Conservation (phyloP, 768 basidiomycete species). For the Neoboletus subvelutipes region DNA sequence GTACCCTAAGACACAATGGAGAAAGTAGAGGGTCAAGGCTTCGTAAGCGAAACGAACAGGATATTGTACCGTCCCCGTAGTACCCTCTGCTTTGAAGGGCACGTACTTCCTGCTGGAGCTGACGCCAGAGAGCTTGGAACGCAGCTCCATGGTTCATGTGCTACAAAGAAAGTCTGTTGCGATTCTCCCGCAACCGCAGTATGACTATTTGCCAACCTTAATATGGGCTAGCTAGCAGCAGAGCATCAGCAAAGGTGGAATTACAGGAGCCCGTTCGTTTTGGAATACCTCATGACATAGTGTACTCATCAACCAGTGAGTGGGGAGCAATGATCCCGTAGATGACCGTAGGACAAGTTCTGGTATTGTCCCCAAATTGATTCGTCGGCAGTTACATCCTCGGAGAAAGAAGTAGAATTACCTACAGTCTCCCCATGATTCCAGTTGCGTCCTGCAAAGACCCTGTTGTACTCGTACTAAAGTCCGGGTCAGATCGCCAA, state of each 20-base stretch:
- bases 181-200: not conserved
- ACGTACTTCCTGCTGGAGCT: constrained; percentile 62
- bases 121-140: constrained; percentile 75
- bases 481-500: not conserved
- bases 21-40: constrained; percentile 6
- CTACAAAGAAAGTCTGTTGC: constrained; percentile 33
- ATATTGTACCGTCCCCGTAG: constrained; percentile 69
- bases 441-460: constrained; percentile 86
- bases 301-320: constrained; percentile 70
- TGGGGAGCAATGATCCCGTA: constrained; percentile 59
- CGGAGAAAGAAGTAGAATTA: constrained; percentile 24
- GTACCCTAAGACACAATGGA: constrained; percentile 49
- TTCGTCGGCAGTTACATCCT: not conserved
- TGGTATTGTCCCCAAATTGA: constrained; percentile 26
- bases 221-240: constrained; percentile 71
- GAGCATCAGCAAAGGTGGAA: constrained; percentile 6
- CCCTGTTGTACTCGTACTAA: constrained; percentile 75
- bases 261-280: constrained; percentile 11
- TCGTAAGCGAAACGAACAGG: not conserved
- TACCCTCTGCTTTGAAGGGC: constrained; percentile 73
- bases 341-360: constrained; percentile 72
- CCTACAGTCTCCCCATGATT: constrained; percentile 79
- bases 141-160: constrained; percentile 79
- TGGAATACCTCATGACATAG: constrained; percentile 75
- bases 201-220: constrained; percentile 45